Evolutionary conservation across 768 basidiomycete genomes (phyloP).

Genomic region (Podaxis sp.): DNA sequence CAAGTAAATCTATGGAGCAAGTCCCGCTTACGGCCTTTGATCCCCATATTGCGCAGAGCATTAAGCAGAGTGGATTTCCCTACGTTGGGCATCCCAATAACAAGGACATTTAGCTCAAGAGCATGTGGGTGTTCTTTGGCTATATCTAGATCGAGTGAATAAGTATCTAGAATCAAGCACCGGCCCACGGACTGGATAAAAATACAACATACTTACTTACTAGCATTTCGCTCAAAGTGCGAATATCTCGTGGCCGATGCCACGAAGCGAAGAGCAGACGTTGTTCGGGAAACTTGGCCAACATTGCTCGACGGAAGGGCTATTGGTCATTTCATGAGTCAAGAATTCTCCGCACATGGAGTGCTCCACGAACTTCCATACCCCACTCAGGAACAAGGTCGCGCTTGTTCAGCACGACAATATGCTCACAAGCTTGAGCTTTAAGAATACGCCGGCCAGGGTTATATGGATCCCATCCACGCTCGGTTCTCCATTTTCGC

Average conservation of each 20-base stretch:
- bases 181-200: slow-evolving; percentile 17
- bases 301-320: slow-evolving; percentile 78
- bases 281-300: slow-evolving; percentile 68
- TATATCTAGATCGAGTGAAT: slow-evolving; percentile 45
- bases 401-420: slow-evolving; percentile 91
- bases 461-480: slow-evolving; percentile 54
- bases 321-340: slow-evolving; percentile 27
- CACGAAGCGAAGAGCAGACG: slow-evolving; percentile 70
- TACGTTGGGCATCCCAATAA: slow-evolving; percentile 98
- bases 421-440: slow-evolving; percentile 66
- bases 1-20: slow-evolving; percentile 8
- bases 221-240: slow-evolving; percentile 61
- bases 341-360: slow-evolving; percentile 11
- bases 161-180: slow-evolving; percentile 4
- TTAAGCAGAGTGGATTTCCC: slow-evolving; percentile 96
- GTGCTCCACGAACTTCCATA: slow-evolving; percentile 60
- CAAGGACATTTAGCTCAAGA: slow-evolving; percentile 83
- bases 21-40: slow-evolving; percentile 72
- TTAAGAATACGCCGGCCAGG: slow-evolving; percentile 38
- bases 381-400: slow-evolving; percentile 91
- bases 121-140: slow-evolving; percentile 68
- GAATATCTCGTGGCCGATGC: slow-evolving; percentile 66
- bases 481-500: slow-evolving; percentile 67
- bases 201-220: slow-evolving; percentile 71
- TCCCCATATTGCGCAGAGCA: slow-evolving; percentile 82